Evolutionary conservation across 495 filamentous ascomycete genomes (phyloP), one percentile per base, ranked within the genome.

Genomic region (Thozetella sp.): DNA sequence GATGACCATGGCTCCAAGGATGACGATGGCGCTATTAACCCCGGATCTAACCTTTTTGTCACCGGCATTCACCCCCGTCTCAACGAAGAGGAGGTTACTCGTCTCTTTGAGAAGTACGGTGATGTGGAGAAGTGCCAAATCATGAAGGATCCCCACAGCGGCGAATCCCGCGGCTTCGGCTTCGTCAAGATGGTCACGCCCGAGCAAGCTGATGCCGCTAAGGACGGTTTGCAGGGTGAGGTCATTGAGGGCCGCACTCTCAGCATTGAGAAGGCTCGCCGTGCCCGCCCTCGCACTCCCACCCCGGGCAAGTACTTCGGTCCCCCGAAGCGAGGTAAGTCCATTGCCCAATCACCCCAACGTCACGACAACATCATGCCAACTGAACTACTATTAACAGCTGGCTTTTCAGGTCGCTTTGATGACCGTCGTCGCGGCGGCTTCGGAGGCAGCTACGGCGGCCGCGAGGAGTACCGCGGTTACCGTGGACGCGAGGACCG

Each of bases 291-390:
- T 56, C 90, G 95, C 69, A 98, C 93, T 48, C 95, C 95, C 13
- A 99, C 95, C 59, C 95, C 95, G 34, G 95, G 95, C 77, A 97
- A 98, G 77, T 99, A 99, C 86, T 97, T 96, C 72, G 95, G 95
- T 54, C 96, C 96, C 53, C 95, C 96, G 58, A 98, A 99, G 88
- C 83, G 96, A 81, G 95, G 95, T 97, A 79, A 82, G 89, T 70
- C 30, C n/a, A 54, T 62, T 46, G 20, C 23, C 17, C 22, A 34
- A 50, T 60, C 34, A 51, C 23, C 30, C 13, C 60, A 17, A 27
- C 13, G 55, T 62, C 51, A 54, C 30, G n/a, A n/a, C n/a, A n/a
- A n/a, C n/a, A n/a, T n/a, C n/a, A n/a, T n/a, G n/a, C n/a, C n/a
- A n/a, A n/a, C n/a, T n/a, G n/a, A n/a, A n/a, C n/a, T n/a, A 80